A percentile compares a stretch with the other conserved stretches of the same genome.
Conservation (phyloP, 176 grass and related monocot species). For the Neostapfia colusana region DNA sequence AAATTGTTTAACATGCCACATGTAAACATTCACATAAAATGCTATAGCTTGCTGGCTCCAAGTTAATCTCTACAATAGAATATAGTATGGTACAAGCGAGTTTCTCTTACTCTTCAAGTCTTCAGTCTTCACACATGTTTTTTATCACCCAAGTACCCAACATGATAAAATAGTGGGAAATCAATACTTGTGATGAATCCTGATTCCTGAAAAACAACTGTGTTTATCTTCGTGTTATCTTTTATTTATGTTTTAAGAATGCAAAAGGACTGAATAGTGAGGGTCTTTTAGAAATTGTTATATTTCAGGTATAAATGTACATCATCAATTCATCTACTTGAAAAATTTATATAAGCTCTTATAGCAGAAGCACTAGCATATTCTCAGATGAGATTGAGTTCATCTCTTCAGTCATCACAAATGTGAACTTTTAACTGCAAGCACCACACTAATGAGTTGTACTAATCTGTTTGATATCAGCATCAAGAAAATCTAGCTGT, state of each 20-base stretch:
- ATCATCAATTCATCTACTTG: background rate
- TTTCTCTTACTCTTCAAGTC: background rate
- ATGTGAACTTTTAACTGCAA: background rate
- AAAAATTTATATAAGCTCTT: background rate
- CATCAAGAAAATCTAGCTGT: conserved; percentile 16
- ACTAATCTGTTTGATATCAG: conserved; percentile 5
- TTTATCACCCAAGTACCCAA: conserved; percentile 1
- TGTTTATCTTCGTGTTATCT: background rate
- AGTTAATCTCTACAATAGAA: background rate
- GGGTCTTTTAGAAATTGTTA: background rate
- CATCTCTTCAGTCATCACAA: conserved; percentile 3
- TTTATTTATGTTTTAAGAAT: background rate
- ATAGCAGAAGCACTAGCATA: no score
- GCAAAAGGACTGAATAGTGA: background rate
- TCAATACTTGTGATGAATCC: background rate
- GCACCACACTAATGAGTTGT: conserved; percentile 4
- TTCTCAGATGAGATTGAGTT: background rate
- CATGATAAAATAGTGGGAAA: background rate
- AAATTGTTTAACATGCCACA: background rate
- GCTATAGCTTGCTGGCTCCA: background rate
- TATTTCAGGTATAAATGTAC: background rate
- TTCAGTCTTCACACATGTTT: background rate
- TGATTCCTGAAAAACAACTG: background rate
- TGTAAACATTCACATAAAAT: background rate
- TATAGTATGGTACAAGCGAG: background rate